These are phyloP conservation scores for Aphanomyces stellatus DNA, from an alignment of 352 stramenopile genomes.

Conservation along the genomic window DNA sequence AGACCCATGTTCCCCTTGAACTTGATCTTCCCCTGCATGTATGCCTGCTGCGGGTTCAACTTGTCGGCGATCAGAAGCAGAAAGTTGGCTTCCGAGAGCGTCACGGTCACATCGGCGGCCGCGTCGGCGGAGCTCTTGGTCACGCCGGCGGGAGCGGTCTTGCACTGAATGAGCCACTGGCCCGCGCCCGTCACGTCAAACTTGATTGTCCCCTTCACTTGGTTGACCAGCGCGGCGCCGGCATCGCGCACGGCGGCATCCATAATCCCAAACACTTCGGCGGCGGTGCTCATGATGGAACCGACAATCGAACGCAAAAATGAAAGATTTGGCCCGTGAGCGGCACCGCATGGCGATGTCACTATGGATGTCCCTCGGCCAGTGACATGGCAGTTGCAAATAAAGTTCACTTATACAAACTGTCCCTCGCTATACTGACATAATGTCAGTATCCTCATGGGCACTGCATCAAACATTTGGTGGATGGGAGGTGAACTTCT, in stretches of 20 bases:
- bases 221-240: slow-evolving; percentile 55
- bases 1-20: slow-evolving; percentile 94
- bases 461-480: not conserved
- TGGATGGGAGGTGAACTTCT: not conserved
- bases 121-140: slow-evolving; percentile 32
- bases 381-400: not conserved
- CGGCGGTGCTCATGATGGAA: slow-evolving; percentile 20
- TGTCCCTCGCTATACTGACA: not conserved
- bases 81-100: slow-evolving; percentile 66
- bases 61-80: slow-evolving; percentile 78
- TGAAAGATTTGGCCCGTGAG: not conserved
- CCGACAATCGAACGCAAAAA: not conserved
- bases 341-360: not conserved
- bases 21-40: slow-evolving; percentile 92
- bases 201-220: slow-evolving; percentile 75
- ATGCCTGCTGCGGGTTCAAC: slow-evolving; percentile 86
- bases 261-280: slow-evolving; percentile 68
- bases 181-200: slow-evolving; percentile 63
- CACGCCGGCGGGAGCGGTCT: slow-evolving; percentile 64
- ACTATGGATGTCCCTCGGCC: not conserved
- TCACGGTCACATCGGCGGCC: slow-evolving; percentile 72
- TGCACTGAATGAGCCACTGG: slow-evolving; percentile 69
- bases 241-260: slow-evolving; percentile 52
- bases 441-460: not conserved
- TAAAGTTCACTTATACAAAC: not conserved